Base-by-base conservation (phyloP, 2,329 filamentous ascomycete species). In the Beauveria sp. region DNA sequence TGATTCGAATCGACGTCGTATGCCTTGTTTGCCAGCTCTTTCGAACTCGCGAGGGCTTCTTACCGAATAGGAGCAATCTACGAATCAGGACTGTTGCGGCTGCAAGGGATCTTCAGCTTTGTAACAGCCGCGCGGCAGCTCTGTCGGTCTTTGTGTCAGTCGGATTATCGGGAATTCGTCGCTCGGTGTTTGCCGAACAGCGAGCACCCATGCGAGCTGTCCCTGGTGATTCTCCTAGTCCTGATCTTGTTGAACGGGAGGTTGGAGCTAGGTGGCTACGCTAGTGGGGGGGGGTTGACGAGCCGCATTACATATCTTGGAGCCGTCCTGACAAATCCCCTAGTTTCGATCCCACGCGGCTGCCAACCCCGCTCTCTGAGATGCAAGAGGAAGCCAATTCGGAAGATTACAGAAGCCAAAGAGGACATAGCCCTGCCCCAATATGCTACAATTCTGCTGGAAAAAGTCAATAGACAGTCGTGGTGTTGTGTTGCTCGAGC, bases 271-370 rank as follows among this genome's bases (percentile, higher is more conserved):
- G n/a, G 41, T 40, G 12, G 4, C 4, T 3, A 16, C 16, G 14
- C n/a, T 37, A 47, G 54, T 47, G 54, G 54, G 34, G 20, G 34
- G 20, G 22, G 18, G 18, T n/a, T 10, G 8, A 22, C 41, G 16
- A 48, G n/a, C 30, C 26, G 55, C n/a, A 57, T 57, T 57, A 50
- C 40, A 43, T 22, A 57, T 57, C 55, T 50, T 50, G 55, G 44
- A 57, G 44, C 44, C 24, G 2, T 50, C 16, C 44, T 57, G 40
- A 57, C 55, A 57, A 57, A 57, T 57, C 55, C 16, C 52, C 40
- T 40, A 41, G 24, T 43, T 41, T 57, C 55, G 44, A 57, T 57
- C 55, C 44, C 34, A 34, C 44, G 37, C 34, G 22, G 48, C 24
- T 37, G 30, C 30, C 30, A 37, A 37, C 30, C 20, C 40, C 40